A percentile compares a stretch with the other conserved stretches of the same genome.
Evolutionary conservation across 1,139 yeast genomes (phyloP).

Genomic region (Scheffersomyces segobiensis): DNA sequence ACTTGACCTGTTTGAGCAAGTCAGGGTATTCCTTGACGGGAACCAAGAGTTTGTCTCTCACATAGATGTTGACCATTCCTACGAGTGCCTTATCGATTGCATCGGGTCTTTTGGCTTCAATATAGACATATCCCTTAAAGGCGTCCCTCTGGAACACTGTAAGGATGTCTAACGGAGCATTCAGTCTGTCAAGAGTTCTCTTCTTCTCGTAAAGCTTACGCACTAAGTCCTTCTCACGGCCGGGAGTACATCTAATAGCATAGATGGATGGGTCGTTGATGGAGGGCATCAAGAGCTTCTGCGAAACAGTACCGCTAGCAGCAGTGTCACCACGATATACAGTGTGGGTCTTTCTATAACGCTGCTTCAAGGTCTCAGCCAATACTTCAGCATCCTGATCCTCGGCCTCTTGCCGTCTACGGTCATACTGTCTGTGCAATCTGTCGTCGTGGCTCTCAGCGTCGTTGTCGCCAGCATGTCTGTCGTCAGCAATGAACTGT

Average conservation of each 20-base stretch:
- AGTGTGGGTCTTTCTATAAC: slow-evolving; percentile 85
- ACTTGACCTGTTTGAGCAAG: slow-evolving; percentile 83
- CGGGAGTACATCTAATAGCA: slow-evolving; percentile 92
- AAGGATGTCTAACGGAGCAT: slow-evolving; percentile 66
- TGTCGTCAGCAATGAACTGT: slow-evolving; percentile 79
- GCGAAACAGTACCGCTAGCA: slow-evolving; percentile 81
- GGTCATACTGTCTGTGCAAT: slow-evolving; percentile 88
- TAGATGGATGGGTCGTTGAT: slow-evolving; percentile 96
- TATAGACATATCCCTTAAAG: slow-evolving; percentile 85
- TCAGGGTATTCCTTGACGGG: slow-evolving; percentile 97
- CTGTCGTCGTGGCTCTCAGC: slow-evolving; percentile 59
- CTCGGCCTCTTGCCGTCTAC: slow-evolving; percentile 82
- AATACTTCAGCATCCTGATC: slow-evolving; percentile 95
- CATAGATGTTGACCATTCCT: slow-evolving; percentile 85
- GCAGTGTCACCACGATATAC: slow-evolving; percentile 84
- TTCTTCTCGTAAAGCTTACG: slow-evolving; percentile 81
- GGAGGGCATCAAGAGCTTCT: slow-evolving; percentile 88
- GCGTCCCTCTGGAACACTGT: slow-evolving; percentile 96
- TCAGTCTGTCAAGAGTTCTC: slow-evolving; percentile 62
- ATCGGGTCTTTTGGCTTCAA: slow-evolving; percentile 91
- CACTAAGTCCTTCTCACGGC: slow-evolving; percentile 89
- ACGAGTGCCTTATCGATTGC: slow-evolving; percentile 86
- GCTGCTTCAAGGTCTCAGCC: slow-evolving; percentile 89
- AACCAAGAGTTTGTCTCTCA: slow-evolving; percentile 73
- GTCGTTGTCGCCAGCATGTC: slow-evolving; percentile 50